These are phyloP conservation scores for Cinchona pubescens DNA, from an alignment of 257 asterid genomes.

Conservation along the genomic window DNA sequence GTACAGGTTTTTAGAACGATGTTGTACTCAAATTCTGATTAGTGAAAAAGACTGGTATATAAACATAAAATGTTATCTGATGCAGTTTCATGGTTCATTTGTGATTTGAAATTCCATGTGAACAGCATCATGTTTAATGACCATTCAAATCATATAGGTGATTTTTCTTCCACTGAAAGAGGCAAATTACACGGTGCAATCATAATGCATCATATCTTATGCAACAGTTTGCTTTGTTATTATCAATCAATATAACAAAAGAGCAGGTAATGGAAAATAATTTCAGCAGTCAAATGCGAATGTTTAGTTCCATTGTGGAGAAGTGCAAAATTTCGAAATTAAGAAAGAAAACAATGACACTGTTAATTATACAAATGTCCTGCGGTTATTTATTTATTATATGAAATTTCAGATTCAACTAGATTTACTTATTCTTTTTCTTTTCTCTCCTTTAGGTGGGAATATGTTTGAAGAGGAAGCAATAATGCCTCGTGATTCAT, in stretches of 20 bases:
- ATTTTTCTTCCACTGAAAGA: too few species aligned
- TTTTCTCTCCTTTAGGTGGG: neutral
- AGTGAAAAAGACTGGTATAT: too few species aligned
- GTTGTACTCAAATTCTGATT: neutral
- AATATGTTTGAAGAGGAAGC: neutral
- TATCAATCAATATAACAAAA: too few species aligned
- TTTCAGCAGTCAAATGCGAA: neutral
- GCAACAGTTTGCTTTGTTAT: too few species aligned
- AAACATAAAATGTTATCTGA: too few species aligned
- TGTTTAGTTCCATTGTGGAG: neutral
- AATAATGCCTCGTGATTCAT: constrained; percentile 1
- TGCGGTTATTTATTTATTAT: neutral
- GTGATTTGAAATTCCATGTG: neutral
- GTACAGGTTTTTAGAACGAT: constrained; percentile 12
- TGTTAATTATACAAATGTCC: neutral
- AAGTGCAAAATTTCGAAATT: too few species aligned
- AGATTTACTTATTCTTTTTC: too few species aligned
- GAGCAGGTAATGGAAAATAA: too few species aligned
- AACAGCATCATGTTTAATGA: neutral
- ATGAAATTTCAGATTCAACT: neutral
- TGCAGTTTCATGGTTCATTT: neutral
- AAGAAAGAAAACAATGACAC: neutral
- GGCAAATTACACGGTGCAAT: too few species aligned
- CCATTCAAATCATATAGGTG: neutral
- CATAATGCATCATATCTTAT: too few species aligned